Evolutionary conservation across 2,329 filamentous ascomycete species (phyloP).

Genomic region (Arthrobotrys sinensis): DNA sequence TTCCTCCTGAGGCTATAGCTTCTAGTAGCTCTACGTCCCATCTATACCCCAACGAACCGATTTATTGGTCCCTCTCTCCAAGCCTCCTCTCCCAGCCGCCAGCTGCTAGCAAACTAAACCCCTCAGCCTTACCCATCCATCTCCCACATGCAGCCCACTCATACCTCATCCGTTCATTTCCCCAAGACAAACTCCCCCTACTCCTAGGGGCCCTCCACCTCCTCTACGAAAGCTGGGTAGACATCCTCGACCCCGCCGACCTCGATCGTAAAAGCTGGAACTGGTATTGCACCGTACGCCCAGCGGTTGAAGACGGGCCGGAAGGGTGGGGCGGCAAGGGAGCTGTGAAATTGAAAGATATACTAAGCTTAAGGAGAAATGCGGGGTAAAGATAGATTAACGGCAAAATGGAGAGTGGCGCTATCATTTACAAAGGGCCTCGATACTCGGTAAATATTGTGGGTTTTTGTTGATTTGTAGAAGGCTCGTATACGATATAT

Average conservation of each 20-base stretch:
- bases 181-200: constrained; percentile 39
- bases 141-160: constrained; percentile 50
- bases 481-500: constrained; percentile 15
- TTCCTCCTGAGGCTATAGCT: neutral
- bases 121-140: constrained; percentile 57
- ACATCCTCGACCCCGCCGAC: constrained; percentile 40
- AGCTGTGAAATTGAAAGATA: constrained; percentile 42
- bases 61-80: constrained; percentile 52
- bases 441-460: constrained; percentile 29
- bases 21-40: constrained; percentile 12
- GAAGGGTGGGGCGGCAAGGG: constrained; percentile 59
- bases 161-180: constrained; percentile 44
- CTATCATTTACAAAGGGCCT: neutral
- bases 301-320: constrained; percentile 51
- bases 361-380: constrained; percentile 42
- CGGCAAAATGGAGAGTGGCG: neutral
- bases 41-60: constrained; percentile 32
- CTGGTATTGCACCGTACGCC: constrained; percentile 53
- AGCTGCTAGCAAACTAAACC: constrained; percentile 40
- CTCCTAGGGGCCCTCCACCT: constrained; percentile 48
- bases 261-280: constrained; percentile 52
- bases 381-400: constrained; percentile 50
- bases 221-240: constrained; percentile 51
- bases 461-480: neutral
- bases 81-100: constrained; percentile 47